phyloP scores from a whole-genome alignment of 768 basidiomycete species.

The Filobasidium floriforme region DNA sequence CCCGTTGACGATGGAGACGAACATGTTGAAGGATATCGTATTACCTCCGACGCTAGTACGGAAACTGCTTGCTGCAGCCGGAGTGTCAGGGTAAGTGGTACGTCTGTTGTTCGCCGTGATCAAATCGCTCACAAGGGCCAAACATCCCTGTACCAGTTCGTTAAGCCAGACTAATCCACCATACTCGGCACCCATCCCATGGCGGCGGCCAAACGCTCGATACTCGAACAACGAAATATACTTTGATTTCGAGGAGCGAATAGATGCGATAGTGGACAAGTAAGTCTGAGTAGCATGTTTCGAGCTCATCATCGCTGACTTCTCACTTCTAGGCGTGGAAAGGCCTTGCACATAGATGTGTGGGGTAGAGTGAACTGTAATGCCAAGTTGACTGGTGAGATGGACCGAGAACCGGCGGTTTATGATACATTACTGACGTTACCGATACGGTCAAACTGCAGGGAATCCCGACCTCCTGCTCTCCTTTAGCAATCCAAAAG shows the following conservation, averaged over 20 bases:
- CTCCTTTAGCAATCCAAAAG: constrained; percentile 65
- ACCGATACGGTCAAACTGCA: constrained; percentile 33
- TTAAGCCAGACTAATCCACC: constrained; percentile 47
- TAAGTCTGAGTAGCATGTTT: constrained; percentile 43
- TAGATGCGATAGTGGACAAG: constrained; percentile 72
- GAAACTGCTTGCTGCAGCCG: constrained; percentile 56
- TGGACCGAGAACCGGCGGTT: not conserved
- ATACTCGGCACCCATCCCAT: constrained; percentile 86
- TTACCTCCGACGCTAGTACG: constrained; percentile 79
- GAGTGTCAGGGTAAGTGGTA: constrained; percentile 49
- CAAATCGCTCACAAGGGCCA: not conserved
- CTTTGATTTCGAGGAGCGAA: constrained; percentile 78
- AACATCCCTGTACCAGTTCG: constrained; percentile 24
- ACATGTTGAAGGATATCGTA: constrained; percentile 85
- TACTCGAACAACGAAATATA: constrained; percentile 87
- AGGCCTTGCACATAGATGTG: constrained; percentile 59
- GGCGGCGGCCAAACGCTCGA: constrained; percentile 75
- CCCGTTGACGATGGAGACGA: constrained; percentile 81
- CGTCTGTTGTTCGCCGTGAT: not conserved
- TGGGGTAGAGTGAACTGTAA: constrained; percentile 73
- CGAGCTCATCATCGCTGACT: not conserved
- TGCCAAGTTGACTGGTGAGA: constrained; percentile 63
- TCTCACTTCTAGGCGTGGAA: constrained; percentile 55
- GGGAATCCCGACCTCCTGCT: constrained; percentile 84
- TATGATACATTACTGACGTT: not conserved